Percentiles rank a stretch among this genome's conserved stretches.
Conservation (phyloP, 1,139 yeast genomes). For the Kodamaea anthophila region DNA sequence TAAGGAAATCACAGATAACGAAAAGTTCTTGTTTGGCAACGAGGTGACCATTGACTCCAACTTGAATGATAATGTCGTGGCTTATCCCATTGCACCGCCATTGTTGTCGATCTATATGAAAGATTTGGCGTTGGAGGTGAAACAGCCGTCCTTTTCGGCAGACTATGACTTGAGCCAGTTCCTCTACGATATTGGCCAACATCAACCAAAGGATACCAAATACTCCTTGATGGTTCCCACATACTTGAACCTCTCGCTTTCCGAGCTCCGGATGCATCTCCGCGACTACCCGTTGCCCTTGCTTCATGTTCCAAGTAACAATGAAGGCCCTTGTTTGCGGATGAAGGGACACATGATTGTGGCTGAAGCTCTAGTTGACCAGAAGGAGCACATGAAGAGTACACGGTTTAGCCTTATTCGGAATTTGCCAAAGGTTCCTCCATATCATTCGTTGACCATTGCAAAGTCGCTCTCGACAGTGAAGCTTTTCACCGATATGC, state of each 20-base stretch:
- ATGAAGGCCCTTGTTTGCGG: conserved; percentile 24
- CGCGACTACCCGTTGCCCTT: conserved; percentile 69
- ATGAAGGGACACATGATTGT: conserved; percentile 43
- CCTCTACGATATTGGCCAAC: conserved; percentile 70
- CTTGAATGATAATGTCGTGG: conserved; percentile 50
- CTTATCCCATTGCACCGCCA: conserved; percentile 58
- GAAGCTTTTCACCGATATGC: conserved; percentile 61
- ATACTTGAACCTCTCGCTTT: conserved; percentile 40
- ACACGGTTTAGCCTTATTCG: conserved; percentile 56
- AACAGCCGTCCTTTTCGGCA: conserved; percentile 50
- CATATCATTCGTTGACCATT: conserved; percentile 53
- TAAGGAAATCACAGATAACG: conserved; percentile 46
- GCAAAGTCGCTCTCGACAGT: conserved; percentile 76
- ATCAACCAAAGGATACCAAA: conserved; percentile 63
- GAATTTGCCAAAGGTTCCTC: conserved; percentile 11
- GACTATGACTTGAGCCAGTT: conserved; percentile 48
- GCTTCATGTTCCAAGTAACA: conserved; percentile 28
- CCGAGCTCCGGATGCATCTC: conserved; percentile 49
- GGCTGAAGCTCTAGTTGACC: conserved; percentile 38
- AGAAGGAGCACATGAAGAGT: conserved; percentile 47
- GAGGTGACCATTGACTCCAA: conserved; percentile 39
- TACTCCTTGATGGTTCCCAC: conserved; percentile 70
- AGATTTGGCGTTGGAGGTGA: conserved; percentile 48
- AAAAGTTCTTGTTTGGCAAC: conserved; percentile 41
- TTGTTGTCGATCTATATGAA: conserved; percentile 53